Base-by-base conservation (phyloP, 1,284 basidiomycete species). In the Calocybe gambosa region DNA sequence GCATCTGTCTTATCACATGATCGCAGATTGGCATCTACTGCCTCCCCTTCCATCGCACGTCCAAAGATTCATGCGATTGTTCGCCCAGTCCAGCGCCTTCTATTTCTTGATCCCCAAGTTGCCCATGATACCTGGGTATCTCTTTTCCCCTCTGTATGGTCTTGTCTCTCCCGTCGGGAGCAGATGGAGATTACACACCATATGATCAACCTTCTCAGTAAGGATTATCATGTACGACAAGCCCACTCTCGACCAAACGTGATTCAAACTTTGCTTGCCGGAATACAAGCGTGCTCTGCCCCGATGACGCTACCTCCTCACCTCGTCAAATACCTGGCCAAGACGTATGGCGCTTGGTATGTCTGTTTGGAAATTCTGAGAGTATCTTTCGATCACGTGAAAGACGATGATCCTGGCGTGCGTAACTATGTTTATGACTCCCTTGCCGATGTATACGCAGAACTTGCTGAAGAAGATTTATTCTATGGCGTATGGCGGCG, bases 401-500 rank as follows among this genome's bases (percentile, higher is more conserved):
- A 83, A 38, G 89, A 89, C 42, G 93, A 98, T 50, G 93, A 98
- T 52, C 72, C 77, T 21, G 74, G 77, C 34, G 75, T 93, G 33
- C 85, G 89, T 20, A 93, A 99, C 53, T 86, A 82, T 36, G 84
- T 92, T 38, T 85, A 85, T 51, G 94, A 96, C 61, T 92, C 96
- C 0, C 75, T 99, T 13, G 89, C 93, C 12, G 96, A 99, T 61
- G 75, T 98, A 1, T 99, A 97, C 57, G 93, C 94, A 1, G 96
- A 99, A 62, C 71, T 99, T 33, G 84, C 84, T 13, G 96, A 99
- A 68, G 94, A 97, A 52, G 97, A 99, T 65, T 80, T 97, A 69
- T 98, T 98, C 66, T 96, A 99, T 63, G 96, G 96, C 4, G 70
- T 98, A 20, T 99, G 96, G 86, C 81, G 96, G 25, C 81, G 89